Percentiles rank a stretch among this genome's conserved stretches.
Conservation (phyloP, 345 rosid species). For the Salix udensis region DNA sequence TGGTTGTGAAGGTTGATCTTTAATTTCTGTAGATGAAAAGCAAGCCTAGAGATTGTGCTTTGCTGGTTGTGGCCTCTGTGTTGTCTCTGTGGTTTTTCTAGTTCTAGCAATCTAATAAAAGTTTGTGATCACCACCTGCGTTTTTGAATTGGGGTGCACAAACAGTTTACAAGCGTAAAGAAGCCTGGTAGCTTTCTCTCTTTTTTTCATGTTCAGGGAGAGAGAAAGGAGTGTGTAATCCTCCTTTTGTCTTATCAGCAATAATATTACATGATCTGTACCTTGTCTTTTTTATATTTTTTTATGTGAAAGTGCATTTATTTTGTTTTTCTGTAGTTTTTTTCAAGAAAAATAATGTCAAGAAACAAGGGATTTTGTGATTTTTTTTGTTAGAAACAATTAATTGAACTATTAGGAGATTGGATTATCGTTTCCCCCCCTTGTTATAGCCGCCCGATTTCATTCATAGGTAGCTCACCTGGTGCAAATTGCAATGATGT, state of each 20-base stretch:
- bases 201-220: neutral
- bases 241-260: too few species aligned
- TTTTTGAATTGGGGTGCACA: conserved; percentile 40
- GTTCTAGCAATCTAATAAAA: neutral
- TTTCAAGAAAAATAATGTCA: too few species aligned
- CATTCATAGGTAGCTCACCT: neutral
- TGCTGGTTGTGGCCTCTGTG: neutral
- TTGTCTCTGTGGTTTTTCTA: neutral
- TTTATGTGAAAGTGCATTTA: neutral
- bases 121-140: conserved; percentile 23
- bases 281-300: neutral
- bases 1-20: neutral
- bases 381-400: too few species aligned
- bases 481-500: too few species aligned
- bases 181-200: neutral
- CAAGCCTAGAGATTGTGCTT: neutral
- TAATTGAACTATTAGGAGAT: too few species aligned
- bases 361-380: too few species aligned
- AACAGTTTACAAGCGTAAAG: neutral
- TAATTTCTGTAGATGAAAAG: neutral
- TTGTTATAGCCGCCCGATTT: neutral
- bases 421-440: too few species aligned
- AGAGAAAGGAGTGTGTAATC: neutral
- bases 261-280: neutral
- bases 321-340: too few species aligned